Evolutionary conservation across 2,329 filamentous ascomycete genomes (phyloP).

Genomic region (Hypoxylon sp.): DNA sequence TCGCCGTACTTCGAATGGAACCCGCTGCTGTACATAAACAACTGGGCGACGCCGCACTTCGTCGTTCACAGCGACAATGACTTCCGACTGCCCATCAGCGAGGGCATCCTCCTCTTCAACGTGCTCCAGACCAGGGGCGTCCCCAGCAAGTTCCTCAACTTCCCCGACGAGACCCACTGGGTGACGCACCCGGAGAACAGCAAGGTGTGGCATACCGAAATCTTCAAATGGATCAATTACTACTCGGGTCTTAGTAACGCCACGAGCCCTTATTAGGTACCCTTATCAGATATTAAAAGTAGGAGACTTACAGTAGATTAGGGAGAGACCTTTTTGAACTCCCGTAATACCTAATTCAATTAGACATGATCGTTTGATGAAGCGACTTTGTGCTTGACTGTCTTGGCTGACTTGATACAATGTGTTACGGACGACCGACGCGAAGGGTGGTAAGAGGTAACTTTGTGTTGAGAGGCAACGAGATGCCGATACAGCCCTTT

Average conservation of each 20-base stretch:
- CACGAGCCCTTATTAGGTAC: constrained; percentile 47
- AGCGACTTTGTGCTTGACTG: constrained; percentile 26
- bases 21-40: constrained; percentile 59
- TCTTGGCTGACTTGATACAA: constrained; percentile 14
- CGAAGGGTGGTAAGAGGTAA: neutral
- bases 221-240: constrained; percentile 76
- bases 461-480: neutral
- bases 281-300: neutral
- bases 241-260: constrained; percentile 54
- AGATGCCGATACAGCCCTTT: neutral
- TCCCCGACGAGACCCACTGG: constrained; percentile 80
- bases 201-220: constrained; percentile 74
- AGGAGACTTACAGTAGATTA: constrained; percentile 1
- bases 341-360: constrained; percentile 39
- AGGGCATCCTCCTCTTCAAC: constrained; percentile 77
- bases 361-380: constrained; percentile 39
- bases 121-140: constrained; percentile 73
- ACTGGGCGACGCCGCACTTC: constrained; percentile 77
- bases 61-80: constrained; percentile 77
- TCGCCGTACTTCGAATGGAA: constrained; percentile 62
- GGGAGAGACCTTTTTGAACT: constrained; percentile 9
- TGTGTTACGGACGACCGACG: constrained; percentile 1
- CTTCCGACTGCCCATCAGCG: constrained; percentile 74
- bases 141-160: constrained; percentile 74
- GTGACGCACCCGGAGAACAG: constrained; percentile 77